A percentile compares a stretch with the other conserved stretches of the same genome.
Evolutionary conservation across 208 protist genomes (phyloP).

Genomic region (Trichomonas gallinae): DNA sequence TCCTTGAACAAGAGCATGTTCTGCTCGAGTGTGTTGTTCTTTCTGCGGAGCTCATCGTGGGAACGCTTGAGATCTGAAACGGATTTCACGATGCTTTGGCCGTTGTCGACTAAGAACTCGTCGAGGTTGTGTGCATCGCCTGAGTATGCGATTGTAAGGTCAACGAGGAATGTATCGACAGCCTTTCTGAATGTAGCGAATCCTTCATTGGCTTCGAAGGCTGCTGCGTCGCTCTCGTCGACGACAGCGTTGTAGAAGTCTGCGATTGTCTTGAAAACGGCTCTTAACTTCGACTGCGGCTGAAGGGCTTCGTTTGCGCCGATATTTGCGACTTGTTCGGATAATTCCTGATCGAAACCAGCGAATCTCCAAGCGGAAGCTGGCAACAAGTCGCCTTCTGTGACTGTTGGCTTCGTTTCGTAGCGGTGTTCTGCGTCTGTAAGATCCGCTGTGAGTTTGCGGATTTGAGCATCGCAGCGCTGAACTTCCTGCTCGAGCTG

Average conservation of each 20-base stretch:
- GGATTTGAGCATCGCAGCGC: neutral
- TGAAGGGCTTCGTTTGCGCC: neutral
- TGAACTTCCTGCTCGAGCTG: neutral
- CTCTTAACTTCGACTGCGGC: neutral
- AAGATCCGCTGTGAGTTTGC: neutral
- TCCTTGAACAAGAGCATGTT: neutral
- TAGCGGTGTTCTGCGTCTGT: neutral
- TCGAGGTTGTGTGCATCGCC: neutral
- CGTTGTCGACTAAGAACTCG: neutral
- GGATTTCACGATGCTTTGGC: neutral
- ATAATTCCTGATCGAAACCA: neutral
- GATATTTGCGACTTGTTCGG: neutral
- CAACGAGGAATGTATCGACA: neutral
- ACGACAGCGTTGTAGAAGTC: neutral
- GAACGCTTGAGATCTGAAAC: neutral
- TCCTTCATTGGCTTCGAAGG: neutral
- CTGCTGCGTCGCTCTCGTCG: neutral
- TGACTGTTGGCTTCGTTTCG: neutral
- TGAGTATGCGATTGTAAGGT: neutral
- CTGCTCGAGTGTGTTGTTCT: neutral
- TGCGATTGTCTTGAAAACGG: neutral
- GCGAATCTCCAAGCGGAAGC: neutral
- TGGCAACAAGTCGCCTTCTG: neutral
- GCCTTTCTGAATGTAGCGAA: neutral
- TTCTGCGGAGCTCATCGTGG: neutral